Evolutionary conservation across 257 asterid species (phyloP).

Genomic region (Solanum chiquidenum): DNA sequence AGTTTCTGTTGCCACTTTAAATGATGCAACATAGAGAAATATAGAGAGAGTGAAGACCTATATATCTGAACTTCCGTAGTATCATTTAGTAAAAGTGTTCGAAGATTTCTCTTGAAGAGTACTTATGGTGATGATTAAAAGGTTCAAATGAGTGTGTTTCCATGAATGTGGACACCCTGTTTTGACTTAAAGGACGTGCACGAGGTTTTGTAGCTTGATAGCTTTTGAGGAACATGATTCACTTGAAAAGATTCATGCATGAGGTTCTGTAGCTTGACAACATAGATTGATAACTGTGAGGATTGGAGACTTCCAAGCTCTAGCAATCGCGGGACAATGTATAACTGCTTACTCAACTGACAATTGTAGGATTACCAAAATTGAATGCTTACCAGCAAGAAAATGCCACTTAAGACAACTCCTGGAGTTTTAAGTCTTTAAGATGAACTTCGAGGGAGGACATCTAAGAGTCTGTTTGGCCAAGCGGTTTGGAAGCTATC

Average conservation of each 20-base stretch:
- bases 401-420: neutral
- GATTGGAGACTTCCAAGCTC: neutral
- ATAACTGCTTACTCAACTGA: neutral
- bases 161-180: neutral
- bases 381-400: neutral
- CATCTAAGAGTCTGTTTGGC: neutral
- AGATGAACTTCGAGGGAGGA: neutral
- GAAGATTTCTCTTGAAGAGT: neutral
- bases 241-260: neutral
- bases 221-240: neutral
- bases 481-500: neutral
- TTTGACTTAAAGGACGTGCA: neutral
- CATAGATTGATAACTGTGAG: neutral
- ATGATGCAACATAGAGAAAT: neutral
- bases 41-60: neutral
- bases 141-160: neutral
- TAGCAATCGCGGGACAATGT: neutral
- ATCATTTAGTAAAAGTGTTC: neutral
- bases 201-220: neutral
- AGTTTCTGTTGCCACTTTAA: neutral
- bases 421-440: neutral
- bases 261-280: neutral
- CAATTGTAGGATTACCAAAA: neutral
- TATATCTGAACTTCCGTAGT: neutral
- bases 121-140: neutral